Evolutionary conservation across 2,329 filamentous ascomycete species (phyloP), one percentile per base, ranked within the genome.

Genomic region (Dendrostoma leiphaemia): DNA sequence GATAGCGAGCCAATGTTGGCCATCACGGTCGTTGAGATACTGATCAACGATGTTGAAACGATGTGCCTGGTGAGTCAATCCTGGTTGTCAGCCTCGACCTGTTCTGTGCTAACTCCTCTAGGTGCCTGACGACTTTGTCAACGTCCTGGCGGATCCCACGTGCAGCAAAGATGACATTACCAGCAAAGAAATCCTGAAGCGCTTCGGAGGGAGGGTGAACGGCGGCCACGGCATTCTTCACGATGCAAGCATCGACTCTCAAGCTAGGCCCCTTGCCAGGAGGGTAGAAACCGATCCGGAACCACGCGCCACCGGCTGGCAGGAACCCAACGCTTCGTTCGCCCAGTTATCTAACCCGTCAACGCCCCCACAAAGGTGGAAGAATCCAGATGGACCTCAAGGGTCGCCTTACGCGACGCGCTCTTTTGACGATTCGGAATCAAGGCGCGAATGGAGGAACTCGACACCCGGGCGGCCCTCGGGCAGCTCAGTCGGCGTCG

Each of bases 121-220:
- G 94, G 91, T 99, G 44, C 94, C 94, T 0, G 91, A 95, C 67
- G 92, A 97, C 66, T 81, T 99, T 24, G 85, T 92, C 64, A 87
- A 89, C 50, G 86, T 97, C 49, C 79, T 97, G 24, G 90, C 87
- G 66, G 93, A 99, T 69, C 86, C 86, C 4, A 82, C 82, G 21
- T 82, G 86, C 67, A 88, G 85, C 65, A 86, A 82, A 60, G 86
- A 88, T 43, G 93, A 99, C 57, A 86, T 97, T 59, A 97, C 93
- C 1, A 96, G 92, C 6, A 99, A 99, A 71, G 94, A 99, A 65
- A 97, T 99, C 51, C 80, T 99, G 48, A 96, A 93, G 69, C 85
- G 91, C 53, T 97, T 95, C 71, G 91, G 91, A 47, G 90, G 94
- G 59, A 72, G 74, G 52, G 65, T 67, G 1, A 73, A 67, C 55